Conservation (phyloP, 202 grass and related monocot genomes). For the Schoenoplectus tabernaemontani region DNA sequence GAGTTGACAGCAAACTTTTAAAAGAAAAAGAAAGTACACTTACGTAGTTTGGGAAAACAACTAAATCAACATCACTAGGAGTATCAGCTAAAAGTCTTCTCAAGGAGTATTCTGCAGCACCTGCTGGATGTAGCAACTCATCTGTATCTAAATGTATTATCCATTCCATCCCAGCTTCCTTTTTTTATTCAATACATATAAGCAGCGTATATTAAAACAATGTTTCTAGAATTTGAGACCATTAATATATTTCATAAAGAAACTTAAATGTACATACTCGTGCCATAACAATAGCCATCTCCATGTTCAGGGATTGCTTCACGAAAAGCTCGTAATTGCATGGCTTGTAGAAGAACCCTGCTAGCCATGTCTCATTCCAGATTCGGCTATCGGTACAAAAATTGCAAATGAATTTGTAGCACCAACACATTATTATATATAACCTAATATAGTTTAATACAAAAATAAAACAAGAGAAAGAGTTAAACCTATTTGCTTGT, state of each 20-base stretch:
- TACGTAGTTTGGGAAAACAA: slow-evolving; percentile 99
- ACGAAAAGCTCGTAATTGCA: slow-evolving; percentile 99
- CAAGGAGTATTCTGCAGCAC: slow-evolving; percentile 65
- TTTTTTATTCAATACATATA: slow-evolving; percentile 17
- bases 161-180: slow-evolving; percentile 89
- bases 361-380: slow-evolving; percentile 93
- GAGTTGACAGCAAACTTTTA: not conserved
- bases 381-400: slow-evolving; percentile 50
- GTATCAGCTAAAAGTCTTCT: slow-evolving; percentile 49
- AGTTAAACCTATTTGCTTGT: slow-evolving; percentile 58
- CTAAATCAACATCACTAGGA: slow-evolving; percentile 71
- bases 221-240: not conserved
- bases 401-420: not conserved
- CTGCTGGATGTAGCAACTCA: slow-evolving; percentile 77
- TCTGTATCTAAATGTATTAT: slow-evolving; percentile 98
- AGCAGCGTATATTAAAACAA: not conserved
- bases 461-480: not conserved
- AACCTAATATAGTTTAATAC: not conserved
- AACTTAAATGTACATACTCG: slow-evolving; percentile 34
- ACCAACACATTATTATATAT: not conserved
- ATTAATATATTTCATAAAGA: not conserved
- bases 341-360: slow-evolving; percentile 90
- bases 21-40: slow-evolving; percentile 21
- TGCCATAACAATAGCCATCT: slow-evolving; percentile 93
- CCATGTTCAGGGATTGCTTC: slow-evolving; percentile 97